Conservation (phyloP, 805 yeast species). For the Sugiyamaella qingdaonensis region DNA sequence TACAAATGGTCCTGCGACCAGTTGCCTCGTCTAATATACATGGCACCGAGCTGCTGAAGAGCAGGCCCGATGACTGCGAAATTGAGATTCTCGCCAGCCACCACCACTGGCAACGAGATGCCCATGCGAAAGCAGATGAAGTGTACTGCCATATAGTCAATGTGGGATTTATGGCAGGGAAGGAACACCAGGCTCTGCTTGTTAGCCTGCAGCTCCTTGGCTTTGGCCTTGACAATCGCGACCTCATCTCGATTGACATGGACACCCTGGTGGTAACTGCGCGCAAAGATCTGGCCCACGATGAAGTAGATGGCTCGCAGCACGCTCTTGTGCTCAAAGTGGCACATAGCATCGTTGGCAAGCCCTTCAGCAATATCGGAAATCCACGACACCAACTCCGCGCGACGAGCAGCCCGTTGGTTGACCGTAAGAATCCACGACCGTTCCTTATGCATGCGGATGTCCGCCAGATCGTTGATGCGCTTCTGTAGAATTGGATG, state of each 20-base stretch:
- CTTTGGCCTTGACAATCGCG: slow-evolving; percentile 31
- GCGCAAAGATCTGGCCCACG: slow-evolving; percentile 36
- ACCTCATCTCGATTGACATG: slow-evolving; percentile 36
- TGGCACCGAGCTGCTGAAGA: slow-evolving; percentile 50
- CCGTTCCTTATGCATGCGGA: slow-evolving; percentile 29
- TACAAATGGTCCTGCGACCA: slow-evolving; percentile 38
- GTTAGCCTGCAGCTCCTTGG: slow-evolving; percentile 32
- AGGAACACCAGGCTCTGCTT: slow-evolving; percentile 41
- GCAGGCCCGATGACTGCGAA: slow-evolving; percentile 52
- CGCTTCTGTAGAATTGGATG: slow-evolving; percentile 29
- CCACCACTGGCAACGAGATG: slow-evolving; percentile 51
- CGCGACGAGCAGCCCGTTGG: slow-evolving; percentile 27
- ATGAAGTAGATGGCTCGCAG: slow-evolving; percentile 34
- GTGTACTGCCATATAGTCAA: slow-evolving; percentile 57
- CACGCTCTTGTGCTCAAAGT: slow-evolving; percentile 29
- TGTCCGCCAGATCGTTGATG: slow-evolving; percentile 32
- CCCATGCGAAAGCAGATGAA: slow-evolving; percentile 51
- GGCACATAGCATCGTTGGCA: slow-evolving; percentile 33
- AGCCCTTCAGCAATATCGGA: slow-evolving; percentile 28
- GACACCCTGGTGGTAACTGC: slow-evolving; percentile 41
- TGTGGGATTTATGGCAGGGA: slow-evolving; percentile 61
- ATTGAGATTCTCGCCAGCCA: slow-evolving; percentile 64
- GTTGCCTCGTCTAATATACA: slow-evolving; percentile 52
- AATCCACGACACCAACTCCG: slow-evolving; percentile 30
- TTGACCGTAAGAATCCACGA: slow-evolving; percentile 23